Evolutionary conservation across 2,329 filamentous ascomycete species (phyloP).

Genomic region (Huntiella decipiens): DNA sequence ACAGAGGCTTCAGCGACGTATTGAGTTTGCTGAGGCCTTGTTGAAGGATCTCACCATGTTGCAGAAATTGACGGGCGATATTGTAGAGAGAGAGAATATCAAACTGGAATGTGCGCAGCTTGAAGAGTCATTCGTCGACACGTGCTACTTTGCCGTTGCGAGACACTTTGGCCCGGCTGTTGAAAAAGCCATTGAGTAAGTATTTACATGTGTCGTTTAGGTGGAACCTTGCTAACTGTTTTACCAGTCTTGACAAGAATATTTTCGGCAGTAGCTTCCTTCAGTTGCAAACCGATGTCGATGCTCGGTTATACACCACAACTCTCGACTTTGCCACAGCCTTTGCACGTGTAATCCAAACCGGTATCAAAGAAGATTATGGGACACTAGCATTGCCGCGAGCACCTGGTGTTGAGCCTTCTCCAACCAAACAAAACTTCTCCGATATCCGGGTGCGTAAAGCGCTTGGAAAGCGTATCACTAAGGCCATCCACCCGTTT

Average conservation of each 20-base stretch:
- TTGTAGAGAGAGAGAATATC: conserved; percentile 56
- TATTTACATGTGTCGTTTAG: conserved; percentile 15
- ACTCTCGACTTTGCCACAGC: conserved; percentile 38
- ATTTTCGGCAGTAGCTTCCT: conserved; percentile 35
- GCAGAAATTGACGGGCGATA: conserved; percentile 45
- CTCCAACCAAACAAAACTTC: conserved; percentile 30
- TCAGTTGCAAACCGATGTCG: conserved; percentile 31
- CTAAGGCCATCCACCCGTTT: conserved; percentile 61
- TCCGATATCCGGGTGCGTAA: conserved; percentile 63
- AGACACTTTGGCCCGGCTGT: conserved; percentile 59
- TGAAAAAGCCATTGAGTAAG: conserved; percentile 65
- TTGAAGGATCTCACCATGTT: conserved; percentile 62
- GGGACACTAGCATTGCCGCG: conserved; percentile 15
- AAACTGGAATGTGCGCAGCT: conserved; percentile 63
- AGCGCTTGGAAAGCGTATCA: conserved; percentile 72
- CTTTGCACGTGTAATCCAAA: conserved; percentile 33
- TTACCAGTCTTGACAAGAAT: conserved; percentile 41
- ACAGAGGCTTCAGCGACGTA: conserved; percentile 57
- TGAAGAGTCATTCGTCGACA: conserved; percentile 64
- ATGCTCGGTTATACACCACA: conserved; percentile 37
- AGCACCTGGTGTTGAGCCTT: conserved; percentile 26
- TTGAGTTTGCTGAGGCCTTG: conserved; percentile 68
- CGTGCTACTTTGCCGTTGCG: conserved; percentile 77
- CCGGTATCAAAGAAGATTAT: conserved; percentile 29
- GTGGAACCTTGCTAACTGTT: conserved; percentile 5